phyloP scores from a whole-genome alignment of 345 rosid species.

The Dovyalis caffra region DNA sequence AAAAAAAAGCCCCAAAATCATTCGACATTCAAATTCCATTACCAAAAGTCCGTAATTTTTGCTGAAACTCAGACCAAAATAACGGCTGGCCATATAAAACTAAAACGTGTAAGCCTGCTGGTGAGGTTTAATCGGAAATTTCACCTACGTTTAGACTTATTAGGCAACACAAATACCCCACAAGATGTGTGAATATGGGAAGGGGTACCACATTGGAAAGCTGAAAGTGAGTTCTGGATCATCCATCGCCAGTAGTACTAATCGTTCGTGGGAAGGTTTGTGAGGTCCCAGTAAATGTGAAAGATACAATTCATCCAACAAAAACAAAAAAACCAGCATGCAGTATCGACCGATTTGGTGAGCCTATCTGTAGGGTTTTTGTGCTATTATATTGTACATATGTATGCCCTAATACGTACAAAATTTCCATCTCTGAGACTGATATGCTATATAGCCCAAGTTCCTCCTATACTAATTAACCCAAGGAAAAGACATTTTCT shows the following conservation, averaged over 20 bases:
- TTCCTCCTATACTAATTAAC: neutral
- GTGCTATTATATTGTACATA: neutral
- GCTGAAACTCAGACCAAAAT: neutral
- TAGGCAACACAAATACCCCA: constrained; percentile 22
- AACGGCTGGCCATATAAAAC: neutral
- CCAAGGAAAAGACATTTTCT: neutral
- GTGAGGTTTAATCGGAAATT: neutral
- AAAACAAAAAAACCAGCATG: neutral
- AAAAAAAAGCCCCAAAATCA: neutral
- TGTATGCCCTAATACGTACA: constrained; percentile 14
- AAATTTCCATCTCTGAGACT: constrained; percentile 16
- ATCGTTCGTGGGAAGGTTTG: neutral
- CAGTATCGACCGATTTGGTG: neutral
- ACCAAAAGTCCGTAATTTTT: neutral
- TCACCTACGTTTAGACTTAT: neutral
- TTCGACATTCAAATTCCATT: neutral
- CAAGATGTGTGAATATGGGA: constrained; percentile 9
- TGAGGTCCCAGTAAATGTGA: constrained; percentile 15
- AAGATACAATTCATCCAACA: constrained; percentile 14
- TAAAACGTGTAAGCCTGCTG: neutral
- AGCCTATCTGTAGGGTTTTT: neutral
- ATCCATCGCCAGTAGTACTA: neutral
- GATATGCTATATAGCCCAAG: neutral
- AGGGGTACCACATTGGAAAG: constrained; percentile 25
- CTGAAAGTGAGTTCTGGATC: constrained; percentile 26